phyloP scores from a whole-genome alignment of 2,329 filamentous ascomycete genomes.

The Aspergillus candidus region DNA sequence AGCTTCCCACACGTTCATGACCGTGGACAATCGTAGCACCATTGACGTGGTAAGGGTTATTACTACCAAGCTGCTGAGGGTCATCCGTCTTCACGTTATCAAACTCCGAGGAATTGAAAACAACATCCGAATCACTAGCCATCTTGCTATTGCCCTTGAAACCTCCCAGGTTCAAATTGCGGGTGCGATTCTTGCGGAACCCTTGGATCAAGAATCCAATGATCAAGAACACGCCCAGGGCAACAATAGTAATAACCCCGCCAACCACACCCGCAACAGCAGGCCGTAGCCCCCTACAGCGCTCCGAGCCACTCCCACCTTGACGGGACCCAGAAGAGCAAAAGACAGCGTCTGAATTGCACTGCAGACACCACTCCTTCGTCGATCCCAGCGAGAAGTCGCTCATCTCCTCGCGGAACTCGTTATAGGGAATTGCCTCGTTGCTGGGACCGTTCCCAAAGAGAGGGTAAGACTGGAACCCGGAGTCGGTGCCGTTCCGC shows the following conservation, averaged over 20 bases:
- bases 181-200: conserved; percentile 40
- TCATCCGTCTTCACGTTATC: conserved; percentile 31
- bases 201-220: conserved; percentile 40
- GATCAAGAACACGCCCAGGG: conserved; percentile 39
- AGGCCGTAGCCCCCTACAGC: conserved; percentile 32
- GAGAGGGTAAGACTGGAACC: conserved; percentile 41
- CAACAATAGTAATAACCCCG: conserved; percentile 46
- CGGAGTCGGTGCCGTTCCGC: conserved; percentile 48
- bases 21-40: conserved; percentile 25
- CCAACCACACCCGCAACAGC: conserved; percentile 52
- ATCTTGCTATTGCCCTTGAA: conserved; percentile 53
- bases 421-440: conserved; percentile 44
- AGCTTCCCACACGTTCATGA: conserved; percentile 52
- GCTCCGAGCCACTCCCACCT: not conserved
- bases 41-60: not conserved
- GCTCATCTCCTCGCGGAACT: conserved; percentile 45
- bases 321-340: conserved; percentile 35
- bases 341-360: conserved; percentile 45
- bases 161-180: conserved; percentile 42
- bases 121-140: conserved; percentile 50
- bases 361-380: conserved; percentile 49
- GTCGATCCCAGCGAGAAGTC: conserved; percentile 40
- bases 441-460: conserved; percentile 45
- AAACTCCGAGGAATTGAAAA: conserved; percentile 37
- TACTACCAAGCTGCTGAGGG: conserved; percentile 19